Evolutionary conservation across 129 eudicot genomes (phyloP).

Genomic region (Chrysanthemum makinoi): DNA sequence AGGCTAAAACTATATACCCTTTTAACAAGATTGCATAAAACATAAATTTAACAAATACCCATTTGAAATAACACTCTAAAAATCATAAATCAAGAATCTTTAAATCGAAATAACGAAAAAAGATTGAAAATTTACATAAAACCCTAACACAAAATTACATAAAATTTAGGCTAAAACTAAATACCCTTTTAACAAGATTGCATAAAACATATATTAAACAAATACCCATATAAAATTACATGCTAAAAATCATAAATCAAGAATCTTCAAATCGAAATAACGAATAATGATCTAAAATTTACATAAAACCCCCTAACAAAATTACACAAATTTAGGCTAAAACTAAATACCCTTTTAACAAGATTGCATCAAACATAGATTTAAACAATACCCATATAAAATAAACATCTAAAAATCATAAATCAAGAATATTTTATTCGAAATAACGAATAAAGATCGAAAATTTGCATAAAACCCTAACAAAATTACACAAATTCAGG

Average conservation of each 20-base stretch:
- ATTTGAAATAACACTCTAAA: neutral
- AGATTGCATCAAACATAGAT: neutral
- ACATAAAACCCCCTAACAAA: too few relatives aligned
- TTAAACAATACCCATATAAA: neutral
- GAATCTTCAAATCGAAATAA: too few relatives aligned
- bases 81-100: conserved; percentile 6
- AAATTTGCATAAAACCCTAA: too few relatives aligned
- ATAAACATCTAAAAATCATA: neutral
- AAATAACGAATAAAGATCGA: too few relatives aligned
- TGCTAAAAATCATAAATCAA: neutral
- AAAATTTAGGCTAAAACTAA: neutral
- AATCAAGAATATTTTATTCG: too few relatives aligned
- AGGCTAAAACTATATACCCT: neutral
- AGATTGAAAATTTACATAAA: too few relatives aligned
- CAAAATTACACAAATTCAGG: neutral
- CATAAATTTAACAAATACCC: neutral
- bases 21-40: neutral
- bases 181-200: conserved; percentile 6
- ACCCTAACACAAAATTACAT: too few relatives aligned
- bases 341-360: neutral
- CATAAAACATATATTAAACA: neutral
- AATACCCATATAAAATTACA: neutral
- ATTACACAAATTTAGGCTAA: neutral
- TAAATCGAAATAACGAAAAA: neutral
- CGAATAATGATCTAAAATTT: neutral